A percentile compares a stretch with the other conserved stretches of the same genome.
These are phyloP conservation scores for Lentinula novae-zelandiae DNA, from an alignment of 1,284 basidiomycete genomes.

Conservation along the genomic window DNA sequence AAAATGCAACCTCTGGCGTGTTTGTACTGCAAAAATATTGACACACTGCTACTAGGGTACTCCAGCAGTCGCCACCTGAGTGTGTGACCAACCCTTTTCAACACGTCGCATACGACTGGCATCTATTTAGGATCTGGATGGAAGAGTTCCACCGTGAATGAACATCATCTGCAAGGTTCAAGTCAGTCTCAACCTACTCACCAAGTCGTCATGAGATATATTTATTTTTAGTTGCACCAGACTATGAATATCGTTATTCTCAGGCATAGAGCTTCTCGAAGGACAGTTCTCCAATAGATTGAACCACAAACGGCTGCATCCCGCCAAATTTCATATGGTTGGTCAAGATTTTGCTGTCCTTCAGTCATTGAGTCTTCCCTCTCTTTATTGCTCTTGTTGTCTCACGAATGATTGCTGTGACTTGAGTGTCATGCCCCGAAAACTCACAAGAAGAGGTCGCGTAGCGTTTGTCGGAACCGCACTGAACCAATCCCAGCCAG, in stretches of 20 bases:
- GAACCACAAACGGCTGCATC: not conserved
- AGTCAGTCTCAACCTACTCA: not conserved
- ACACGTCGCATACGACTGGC: conserved; percentile 1
- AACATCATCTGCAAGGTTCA: not conserved
- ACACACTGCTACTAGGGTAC: too few species aligned
- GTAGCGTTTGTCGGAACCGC: not conserved
- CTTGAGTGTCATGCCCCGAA: not conserved
- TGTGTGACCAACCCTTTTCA: not conserved
- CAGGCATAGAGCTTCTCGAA: not conserved
- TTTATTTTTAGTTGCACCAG: not conserved
- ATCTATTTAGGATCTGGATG: not conserved
- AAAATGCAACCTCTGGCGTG: too few species aligned
- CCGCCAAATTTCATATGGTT: not conserved
- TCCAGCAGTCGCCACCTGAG: not conserved
- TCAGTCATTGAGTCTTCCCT: not conserved
- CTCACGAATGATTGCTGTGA: not conserved
- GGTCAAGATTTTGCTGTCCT: not conserved
- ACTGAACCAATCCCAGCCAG: not conserved
- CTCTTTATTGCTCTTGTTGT: not conserved
- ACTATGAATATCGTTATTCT: conserved; percentile 4
- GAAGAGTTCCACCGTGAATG: not conserved
- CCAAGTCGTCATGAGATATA: not conserved
- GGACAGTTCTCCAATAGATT: not conserved
- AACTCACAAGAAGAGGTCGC: not conserved
- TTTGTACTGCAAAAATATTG: too few species aligned